phyloP scores from a whole-genome alignment of 2,329 filamentous ascomycete genomes.

The Zymoseptoria brevis region DNA sequence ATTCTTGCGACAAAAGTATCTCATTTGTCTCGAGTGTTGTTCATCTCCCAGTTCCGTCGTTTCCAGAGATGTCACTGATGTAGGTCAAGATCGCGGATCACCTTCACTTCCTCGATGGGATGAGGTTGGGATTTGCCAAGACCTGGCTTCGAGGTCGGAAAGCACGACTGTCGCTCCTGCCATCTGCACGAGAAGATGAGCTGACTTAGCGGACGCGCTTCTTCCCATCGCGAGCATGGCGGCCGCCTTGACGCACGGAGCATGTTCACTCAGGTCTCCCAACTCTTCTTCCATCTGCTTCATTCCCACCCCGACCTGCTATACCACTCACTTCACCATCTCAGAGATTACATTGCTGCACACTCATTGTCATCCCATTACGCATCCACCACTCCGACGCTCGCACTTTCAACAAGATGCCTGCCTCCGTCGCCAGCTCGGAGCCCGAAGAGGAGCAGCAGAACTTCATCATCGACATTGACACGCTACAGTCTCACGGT shows the following conservation, averaged over 20 bases:
- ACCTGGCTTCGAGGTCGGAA: neutral
- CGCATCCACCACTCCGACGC: neutral
- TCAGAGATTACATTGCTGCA: neutral
- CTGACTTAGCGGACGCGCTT: neutral
- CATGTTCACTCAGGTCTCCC: neutral
- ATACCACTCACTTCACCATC: neutral
- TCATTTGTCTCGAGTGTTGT: neutral
- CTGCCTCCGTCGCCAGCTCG: constrained; percentile 46
- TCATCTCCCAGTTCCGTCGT: neutral
- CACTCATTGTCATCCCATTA: neutral
- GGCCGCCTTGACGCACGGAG: neutral
- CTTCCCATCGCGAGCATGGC: neutral
- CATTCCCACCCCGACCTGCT: neutral
- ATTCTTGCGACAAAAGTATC: neutral
- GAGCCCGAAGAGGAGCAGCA: constrained; percentile 47
- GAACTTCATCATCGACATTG: constrained; percentile 57
- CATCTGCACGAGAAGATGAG: neutral
- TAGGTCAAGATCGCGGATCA: neutral
- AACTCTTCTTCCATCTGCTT: neutral
- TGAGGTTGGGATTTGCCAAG: neutral
- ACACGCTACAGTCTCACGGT: constrained; percentile 59
- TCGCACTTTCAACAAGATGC: constrained; percentile 32
- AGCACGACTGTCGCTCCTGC: neutral
- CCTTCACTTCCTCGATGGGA: neutral
- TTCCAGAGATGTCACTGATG: neutral